Conservation (phyloP, 2,329 filamentous ascomycete species). For the Fonsecaea pedrosoi region DNA sequence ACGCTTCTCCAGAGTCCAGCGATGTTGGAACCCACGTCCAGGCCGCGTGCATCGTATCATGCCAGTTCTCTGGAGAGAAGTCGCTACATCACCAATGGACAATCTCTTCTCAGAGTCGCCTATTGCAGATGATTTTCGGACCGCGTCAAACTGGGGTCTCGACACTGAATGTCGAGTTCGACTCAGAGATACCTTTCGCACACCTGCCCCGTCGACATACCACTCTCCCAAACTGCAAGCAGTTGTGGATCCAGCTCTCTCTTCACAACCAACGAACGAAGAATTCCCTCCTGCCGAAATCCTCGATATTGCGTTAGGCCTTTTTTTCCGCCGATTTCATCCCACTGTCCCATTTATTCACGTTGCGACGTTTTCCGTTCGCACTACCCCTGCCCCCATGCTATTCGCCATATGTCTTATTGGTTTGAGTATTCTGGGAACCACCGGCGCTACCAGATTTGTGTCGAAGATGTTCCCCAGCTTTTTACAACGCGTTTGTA, state of each 20-base stretch:
- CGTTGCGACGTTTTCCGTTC: constrained; percentile 60
- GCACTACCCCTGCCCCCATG: constrained; percentile 54
- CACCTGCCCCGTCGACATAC: constrained; percentile 33
- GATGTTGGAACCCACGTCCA: constrained; percentile 51
- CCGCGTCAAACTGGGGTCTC: constrained; percentile 43
- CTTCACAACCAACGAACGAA: constrained; percentile 40
- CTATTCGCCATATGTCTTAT: constrained; percentile 62
- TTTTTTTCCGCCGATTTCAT: constrained; percentile 62
- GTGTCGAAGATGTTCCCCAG: constrained; percentile 55
- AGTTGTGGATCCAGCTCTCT: constrained; percentile 41
- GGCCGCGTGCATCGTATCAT: constrained; percentile 50
- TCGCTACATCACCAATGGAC: constrained; percentile 47
- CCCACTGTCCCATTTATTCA: constrained; percentile 61
- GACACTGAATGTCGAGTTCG: constrained; percentile 52
- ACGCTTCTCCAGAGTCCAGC: constrained; percentile 51
- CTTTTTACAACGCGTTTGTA: constrained; percentile 50
- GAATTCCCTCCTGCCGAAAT: constrained; percentile 59
- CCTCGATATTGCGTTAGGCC: constrained; percentile 60
- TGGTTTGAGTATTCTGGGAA: constrained; percentile 59
- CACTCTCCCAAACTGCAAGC: constrained; percentile 36
- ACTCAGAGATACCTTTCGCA: constrained; percentile 49
- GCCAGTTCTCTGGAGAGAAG: constrained; percentile 51
- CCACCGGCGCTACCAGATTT: constrained; percentile 59
- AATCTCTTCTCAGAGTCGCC: constrained; percentile 48
- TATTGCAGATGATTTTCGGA: constrained; percentile 34